These are phyloP conservation scores for Thinopyrum elongatum DNA, from an alignment of 176 grass and related monocot species.

Conservation along the genomic window DNA sequence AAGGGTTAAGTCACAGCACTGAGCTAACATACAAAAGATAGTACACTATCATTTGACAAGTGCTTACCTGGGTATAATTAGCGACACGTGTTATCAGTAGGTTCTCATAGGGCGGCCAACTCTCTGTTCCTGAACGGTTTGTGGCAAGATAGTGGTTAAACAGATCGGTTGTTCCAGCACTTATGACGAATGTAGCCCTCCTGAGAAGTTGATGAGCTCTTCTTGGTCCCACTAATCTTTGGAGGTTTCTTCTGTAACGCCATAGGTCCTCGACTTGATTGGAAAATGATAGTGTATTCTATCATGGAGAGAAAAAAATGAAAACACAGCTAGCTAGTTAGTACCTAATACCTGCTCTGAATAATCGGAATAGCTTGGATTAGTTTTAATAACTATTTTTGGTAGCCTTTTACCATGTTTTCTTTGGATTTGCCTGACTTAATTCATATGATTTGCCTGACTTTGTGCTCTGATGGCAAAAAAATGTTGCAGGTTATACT, in stretches of 20 bases:
- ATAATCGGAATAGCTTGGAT: neutral
- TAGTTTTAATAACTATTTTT: neutral
- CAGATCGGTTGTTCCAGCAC: slow-evolving; percentile 60
- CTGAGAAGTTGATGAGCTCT: slow-evolving; percentile 45
- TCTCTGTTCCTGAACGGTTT: slow-evolving; percentile 34
- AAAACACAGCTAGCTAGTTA: neutral
- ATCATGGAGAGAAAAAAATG: neutral
- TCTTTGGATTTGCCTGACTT: neutral
- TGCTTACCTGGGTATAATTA: slow-evolving; percentile 55
- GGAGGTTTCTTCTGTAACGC: slow-evolving; percentile 49
- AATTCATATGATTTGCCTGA: neutral
- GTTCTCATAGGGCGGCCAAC: slow-evolving; percentile 35
- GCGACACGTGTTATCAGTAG: slow-evolving; percentile 37
- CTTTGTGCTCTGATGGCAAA: neutral
- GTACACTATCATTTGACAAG: neutral
- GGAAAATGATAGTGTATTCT: slow-evolving; percentile 57
- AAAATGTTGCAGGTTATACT: slow-evolving; percentile 10
- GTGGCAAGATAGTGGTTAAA: slow-evolving; percentile 31
- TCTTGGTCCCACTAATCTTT: slow-evolving; percentile 36
- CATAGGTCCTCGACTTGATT: slow-evolving; percentile 53
- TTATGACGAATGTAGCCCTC: slow-evolving; percentile 47
- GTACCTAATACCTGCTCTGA: neutral
- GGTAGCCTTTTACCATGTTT: neutral
- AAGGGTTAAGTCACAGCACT: neutral
- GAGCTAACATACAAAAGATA: neutral